Conservation (phyloP, 2,329 filamentous ascomycete genomes). For the Rhynchosporium secalis region DNA sequence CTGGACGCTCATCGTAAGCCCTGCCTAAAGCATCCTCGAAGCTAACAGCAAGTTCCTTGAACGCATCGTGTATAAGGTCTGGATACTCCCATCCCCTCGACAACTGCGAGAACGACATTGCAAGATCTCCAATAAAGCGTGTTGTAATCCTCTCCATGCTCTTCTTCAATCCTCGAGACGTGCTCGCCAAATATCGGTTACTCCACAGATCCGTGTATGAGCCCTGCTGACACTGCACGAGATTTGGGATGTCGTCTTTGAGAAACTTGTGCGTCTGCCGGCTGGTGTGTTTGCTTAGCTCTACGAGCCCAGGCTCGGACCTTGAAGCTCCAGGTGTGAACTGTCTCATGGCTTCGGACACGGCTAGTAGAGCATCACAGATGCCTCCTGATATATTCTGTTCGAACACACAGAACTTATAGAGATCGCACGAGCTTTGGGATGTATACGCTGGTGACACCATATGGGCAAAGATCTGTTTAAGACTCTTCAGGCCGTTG, state of each 20-base stretch:
- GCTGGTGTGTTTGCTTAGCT: background rate
- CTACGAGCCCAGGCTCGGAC: background rate
- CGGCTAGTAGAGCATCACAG: slow-evolving; percentile 12
- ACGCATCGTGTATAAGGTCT: slow-evolving; percentile 12
- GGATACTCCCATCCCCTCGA: slow-evolving; percentile 13
- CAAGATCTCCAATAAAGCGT: slow-evolving; percentile 15
- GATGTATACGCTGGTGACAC: slow-evolving; percentile 14
- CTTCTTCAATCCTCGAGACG: slow-evolving; percentile 17
- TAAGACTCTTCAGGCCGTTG: slow-evolving; percentile 15
- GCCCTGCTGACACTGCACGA: background rate
- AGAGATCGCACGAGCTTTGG: slow-evolving; percentile 18
- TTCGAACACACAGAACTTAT: slow-evolving; percentile 7
- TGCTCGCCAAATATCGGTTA: slow-evolving; percentile 9
- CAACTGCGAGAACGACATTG: background rate
- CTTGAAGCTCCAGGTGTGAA: background rate
- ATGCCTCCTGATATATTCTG: slow-evolving; percentile 10
- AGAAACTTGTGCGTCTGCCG: background rate
- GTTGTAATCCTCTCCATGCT: slow-evolving; percentile 18
- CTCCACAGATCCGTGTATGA: background rate
- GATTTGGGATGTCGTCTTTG: slow-evolving; percentile 1
- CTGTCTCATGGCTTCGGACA: slow-evolving; percentile 4
- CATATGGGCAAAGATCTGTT: slow-evolving; percentile 16
- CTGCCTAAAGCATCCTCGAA: slow-evolving; percentile 19
- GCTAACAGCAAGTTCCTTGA: slow-evolving; percentile 18
- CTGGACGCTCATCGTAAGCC: slow-evolving; percentile 11